Evolutionary conservation across 2,329 filamentous ascomycete genomes (phyloP).

Genomic region (Stemphylium beticola): DNA sequence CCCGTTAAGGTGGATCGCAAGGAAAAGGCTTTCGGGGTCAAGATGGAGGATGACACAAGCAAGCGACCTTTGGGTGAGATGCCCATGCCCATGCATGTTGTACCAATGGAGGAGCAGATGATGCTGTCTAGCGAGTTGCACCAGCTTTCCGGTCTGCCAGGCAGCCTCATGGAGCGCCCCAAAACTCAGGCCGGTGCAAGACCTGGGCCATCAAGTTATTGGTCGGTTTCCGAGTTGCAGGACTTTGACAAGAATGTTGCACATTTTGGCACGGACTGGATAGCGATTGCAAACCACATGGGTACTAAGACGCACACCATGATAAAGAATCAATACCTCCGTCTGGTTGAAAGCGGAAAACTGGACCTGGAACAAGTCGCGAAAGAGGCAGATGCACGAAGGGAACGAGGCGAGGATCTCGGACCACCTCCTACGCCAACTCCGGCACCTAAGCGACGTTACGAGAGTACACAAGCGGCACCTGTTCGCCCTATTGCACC

Average conservation of each 20-base stretch:
- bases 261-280: slow-evolving; percentile 81
- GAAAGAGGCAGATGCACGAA: slow-evolving; percentile 50
- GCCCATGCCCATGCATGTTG: slow-evolving; percentile 33
- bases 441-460: slow-evolving; percentile 55
- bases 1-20: slow-evolving; percentile 45
- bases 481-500: slow-evolving; percentile 54
- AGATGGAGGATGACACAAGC: slow-evolving; percentile 42
- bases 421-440: slow-evolving; percentile 58
- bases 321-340: slow-evolving; percentile 63
- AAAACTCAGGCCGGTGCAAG: slow-evolving; percentile 50
- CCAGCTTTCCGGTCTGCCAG: slow-evolving; percentile 22
- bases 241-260: slow-evolving; percentile 76
- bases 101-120: slow-evolving; percentile 37
- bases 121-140: slow-evolving; percentile 29
- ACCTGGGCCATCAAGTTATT: slow-evolving; percentile 77
- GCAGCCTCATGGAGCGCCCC: slow-evolving; percentile 45
- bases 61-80: slow-evolving; percentile 39
- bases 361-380: slow-evolving; percentile 52
- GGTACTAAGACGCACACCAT: slow-evolving; percentile 86
- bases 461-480: slow-evolving; percentile 50
- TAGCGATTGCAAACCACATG: slow-evolving; percentile 77
- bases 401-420: slow-evolving; percentile 53
- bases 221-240: slow-evolving; percentile 81
- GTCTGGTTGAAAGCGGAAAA: slow-evolving; percentile 53
- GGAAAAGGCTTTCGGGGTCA: slow-evolving; percentile 39